Evolutionary conservation across 2,329 filamentous ascomycete species (phyloP), one percentile per base, ranked within the genome.

Genomic region (Xylaria sp.): DNA sequence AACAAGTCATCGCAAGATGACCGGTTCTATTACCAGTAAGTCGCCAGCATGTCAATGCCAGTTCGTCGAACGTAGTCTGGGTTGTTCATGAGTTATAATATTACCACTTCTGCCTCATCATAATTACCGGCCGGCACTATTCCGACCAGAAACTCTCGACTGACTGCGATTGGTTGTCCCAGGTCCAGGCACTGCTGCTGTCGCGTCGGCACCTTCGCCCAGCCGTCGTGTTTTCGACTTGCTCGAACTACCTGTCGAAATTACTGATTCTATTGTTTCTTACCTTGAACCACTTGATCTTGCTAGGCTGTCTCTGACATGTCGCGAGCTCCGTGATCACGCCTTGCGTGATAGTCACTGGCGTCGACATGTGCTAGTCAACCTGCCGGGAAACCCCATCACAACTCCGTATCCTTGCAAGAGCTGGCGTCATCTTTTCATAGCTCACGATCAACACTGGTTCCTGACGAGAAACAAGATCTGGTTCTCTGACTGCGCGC

Each of bases 401-500:
- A 73, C 74, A 1, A 78, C 79, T 1, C 78, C 86, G 0, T 80
- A 79, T 5, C 86, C 87, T 5, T 86, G 82, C 68, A 66, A 75
- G 1, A 86, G 80, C 23, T 96, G 87, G 74, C 84, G 83, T 59
- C 81, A 88, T 30, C 82, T 96, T 2, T 96, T 89, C 71, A 76
- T 81, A 48, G 80, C 86, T 18, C 89, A 94, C 71, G 83, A 94
- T 64, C 87, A 88, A 0, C 85, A 87, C 67, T 97, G 92, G 92
- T 96, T 96, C 69, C 78, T 97, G 1, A 80, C 90, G 0, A 85
- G 83, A 55, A 80, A 90, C 70, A 92, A 90, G 73, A 78, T 97
- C 64, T 97, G 92, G 92, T 93, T 96, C 69, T 83, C 85, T 60
- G 91, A 96, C 72, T 81, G 79, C 1, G 82, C 86, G 35, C 80